phyloP scores from a whole-genome alignment of 2,329 filamentous ascomycete genomes.

The Aureobasidium mangrovei region DNA sequence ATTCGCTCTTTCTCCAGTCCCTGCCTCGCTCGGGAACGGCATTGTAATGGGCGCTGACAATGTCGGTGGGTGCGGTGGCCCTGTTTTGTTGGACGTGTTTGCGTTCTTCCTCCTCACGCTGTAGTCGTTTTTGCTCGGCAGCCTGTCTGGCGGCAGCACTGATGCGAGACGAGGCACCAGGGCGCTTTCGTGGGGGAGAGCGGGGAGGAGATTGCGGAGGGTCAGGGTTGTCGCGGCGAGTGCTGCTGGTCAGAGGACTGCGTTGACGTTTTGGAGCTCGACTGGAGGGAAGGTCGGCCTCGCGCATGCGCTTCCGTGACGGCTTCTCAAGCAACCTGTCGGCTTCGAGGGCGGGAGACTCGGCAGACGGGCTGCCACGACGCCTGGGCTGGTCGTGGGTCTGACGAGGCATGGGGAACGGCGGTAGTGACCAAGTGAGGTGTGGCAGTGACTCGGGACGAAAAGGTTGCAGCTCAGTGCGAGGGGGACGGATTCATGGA shows the following conservation, averaged over 20 bases:
- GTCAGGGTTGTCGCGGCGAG: conserved; percentile 15
- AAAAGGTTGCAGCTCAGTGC: neutral
- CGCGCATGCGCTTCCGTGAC: conserved; percentile 15
- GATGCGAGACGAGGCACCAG: conserved; percentile 45
- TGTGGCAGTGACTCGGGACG: neutral
- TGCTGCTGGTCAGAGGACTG: conserved; percentile 15
- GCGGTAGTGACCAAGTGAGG: neutral
- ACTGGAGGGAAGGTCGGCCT: conserved; percentile 12
- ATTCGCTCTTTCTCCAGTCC: conserved; percentile 90
- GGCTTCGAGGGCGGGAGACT: conserved; percentile 1
- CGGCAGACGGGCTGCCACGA: conserved; percentile 10
- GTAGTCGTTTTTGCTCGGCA: conserved; percentile 46
- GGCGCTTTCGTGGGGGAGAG: conserved; percentile 25
- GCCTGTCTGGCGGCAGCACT: conserved; percentile 58
- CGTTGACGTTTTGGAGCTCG: conserved; percentile 15
- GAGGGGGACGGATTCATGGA: too few relatives aligned
- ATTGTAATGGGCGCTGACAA: conserved; percentile 93
- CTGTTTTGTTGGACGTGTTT: conserved; percentile 43
- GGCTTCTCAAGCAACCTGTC: conserved; percentile 8
- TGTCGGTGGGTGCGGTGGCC: conserved; percentile 63
- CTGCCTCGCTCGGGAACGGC: conserved; percentile 85
- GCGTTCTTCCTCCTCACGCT: conserved; percentile 35
- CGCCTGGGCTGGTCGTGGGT: conserved; percentile 13
- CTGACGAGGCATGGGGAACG: conserved; percentile 12
- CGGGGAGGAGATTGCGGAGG: conserved; percentile 27